Percentiles rank a stretch among this genome's conserved stretches.
These are phyloP conservation scores for Geotrichum carabidarum DNA, from an alignment of 1,139 yeast species.

Conservation along the genomic window DNA sequence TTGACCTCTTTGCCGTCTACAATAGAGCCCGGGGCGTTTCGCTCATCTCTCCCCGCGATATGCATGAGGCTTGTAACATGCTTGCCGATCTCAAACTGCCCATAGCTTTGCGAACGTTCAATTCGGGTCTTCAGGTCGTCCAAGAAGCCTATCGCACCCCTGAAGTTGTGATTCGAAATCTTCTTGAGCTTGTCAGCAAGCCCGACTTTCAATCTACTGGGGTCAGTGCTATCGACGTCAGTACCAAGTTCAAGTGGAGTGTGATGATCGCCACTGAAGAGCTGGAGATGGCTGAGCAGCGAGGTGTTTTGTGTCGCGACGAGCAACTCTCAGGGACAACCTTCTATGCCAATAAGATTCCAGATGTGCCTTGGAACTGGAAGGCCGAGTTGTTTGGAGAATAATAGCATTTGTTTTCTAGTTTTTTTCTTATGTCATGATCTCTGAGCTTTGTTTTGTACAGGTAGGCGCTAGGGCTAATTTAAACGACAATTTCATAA, in stretches of 20 bases:
- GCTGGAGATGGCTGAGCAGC: slow-evolving; percentile 52
- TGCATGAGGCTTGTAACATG: slow-evolving; percentile 47
- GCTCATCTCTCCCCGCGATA: slow-evolving; percentile 54
- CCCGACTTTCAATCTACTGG: slow-evolving; percentile 31
- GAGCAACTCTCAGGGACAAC: slow-evolving; percentile 56
- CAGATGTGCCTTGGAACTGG: slow-evolving; percentile 14
- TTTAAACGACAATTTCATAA: neutral
- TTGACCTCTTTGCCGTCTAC: slow-evolving; percentile 56
- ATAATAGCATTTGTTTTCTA: neutral
- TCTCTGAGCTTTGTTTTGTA: neutral
- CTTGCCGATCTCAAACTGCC: slow-evolving; percentile 48
- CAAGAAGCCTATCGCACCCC: slow-evolving; percentile 41
- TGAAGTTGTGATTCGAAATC: slow-evolving; percentile 34
- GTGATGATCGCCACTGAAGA: slow-evolving; percentile 65
- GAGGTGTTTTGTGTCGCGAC: slow-evolving; percentile 61
- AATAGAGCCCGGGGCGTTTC: slow-evolving; percentile 59
- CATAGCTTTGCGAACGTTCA: slow-evolving; percentile 40
- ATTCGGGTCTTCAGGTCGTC: slow-evolving; percentile 45
- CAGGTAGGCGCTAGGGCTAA: neutral
- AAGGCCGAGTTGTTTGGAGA: slow-evolving; percentile 10
- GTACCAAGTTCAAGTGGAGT: slow-evolving; percentile 63
- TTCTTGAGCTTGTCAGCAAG: slow-evolving; percentile 35
- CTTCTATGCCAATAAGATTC: slow-evolving; percentile 34
- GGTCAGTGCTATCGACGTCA: slow-evolving; percentile 43
- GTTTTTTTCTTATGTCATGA: neutral